Conservation (phyloP, 495 filamentous ascomycete genomes). For the Annulohypoxylon bovei region DNA sequence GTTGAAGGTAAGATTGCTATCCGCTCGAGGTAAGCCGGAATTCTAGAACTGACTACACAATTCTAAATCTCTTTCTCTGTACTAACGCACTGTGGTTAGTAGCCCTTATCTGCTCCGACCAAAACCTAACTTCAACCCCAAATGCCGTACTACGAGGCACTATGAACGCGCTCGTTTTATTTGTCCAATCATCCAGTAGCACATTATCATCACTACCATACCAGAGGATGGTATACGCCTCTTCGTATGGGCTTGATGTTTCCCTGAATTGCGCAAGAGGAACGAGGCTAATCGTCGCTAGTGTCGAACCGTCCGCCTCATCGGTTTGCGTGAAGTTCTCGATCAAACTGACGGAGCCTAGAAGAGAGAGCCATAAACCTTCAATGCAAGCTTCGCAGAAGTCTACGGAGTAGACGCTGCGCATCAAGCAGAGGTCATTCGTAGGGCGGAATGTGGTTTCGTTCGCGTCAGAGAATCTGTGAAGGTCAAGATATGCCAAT, state of each 20-base stretch:
- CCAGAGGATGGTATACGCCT: constrained; percentile 38
- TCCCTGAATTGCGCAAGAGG: constrained; percentile 38
- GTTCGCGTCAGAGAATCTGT: constrained; percentile 35
- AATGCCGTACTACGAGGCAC: constrained; percentile 21
- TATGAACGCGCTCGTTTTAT: constrained; percentile 35
- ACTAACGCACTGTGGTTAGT: constrained; percentile 19
- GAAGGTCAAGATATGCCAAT: neutral
- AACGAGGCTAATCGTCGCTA: constrained; percentile 34
- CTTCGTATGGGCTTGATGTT: constrained; percentile 27
- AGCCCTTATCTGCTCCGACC: constrained; percentile 39
- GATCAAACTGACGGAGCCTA: constrained; percentile 25
- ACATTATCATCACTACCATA: constrained; percentile 32
- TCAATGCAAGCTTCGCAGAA: constrained; percentile 42
- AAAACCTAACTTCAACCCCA: constrained; percentile 38
- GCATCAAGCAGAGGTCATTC: constrained; percentile 40
- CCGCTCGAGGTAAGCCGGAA: no score
- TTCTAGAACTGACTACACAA: neutral
- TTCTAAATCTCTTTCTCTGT: constrained; percentile 29
- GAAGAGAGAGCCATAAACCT: constrained; percentile 40
- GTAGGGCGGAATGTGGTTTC: constrained; percentile 40
- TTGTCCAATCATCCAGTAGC: constrained; percentile 35
- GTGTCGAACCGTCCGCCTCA: constrained; percentile 26
- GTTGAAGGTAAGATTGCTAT: no score
- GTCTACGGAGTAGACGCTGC: constrained; percentile 30
- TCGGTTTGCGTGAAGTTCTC: constrained; percentile 35